phyloP scores from a whole-genome alignment of 441 rosid genomes.

The Brassica balearica region DNA sequence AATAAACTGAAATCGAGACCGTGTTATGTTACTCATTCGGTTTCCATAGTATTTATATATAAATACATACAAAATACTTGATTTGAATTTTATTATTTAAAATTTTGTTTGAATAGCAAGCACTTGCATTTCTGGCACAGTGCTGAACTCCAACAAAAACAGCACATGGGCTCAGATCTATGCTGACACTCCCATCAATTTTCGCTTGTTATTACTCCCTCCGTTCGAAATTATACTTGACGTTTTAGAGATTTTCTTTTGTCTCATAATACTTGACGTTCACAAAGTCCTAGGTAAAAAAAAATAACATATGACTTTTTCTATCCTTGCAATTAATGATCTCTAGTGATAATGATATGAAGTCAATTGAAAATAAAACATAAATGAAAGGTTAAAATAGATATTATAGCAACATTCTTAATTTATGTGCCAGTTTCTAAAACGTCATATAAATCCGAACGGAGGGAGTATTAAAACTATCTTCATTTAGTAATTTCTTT shows the following conservation, averaged over 20 bases:
- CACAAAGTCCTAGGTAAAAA: no score
- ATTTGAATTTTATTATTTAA: neutral
- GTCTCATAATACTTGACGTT: no score
- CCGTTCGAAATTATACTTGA: no score
- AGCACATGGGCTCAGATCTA: constrained; percentile 16
- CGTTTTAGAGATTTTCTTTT: no score
- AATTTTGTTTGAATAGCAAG: neutral
- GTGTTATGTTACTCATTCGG: neutral
- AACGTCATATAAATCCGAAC: no score
- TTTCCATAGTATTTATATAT: neutral
- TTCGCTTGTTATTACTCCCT: neutral
- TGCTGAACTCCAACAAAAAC: neutral
- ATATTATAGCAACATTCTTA: no score
- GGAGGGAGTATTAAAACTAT: neutral
- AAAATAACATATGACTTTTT: no score
- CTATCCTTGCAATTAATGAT: no score
- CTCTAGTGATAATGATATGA: no score
- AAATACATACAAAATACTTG: neutral
- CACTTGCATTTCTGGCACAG: constrained; percentile 8
- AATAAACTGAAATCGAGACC: neutral
- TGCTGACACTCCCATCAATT: constrained; percentile 12
- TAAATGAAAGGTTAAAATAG: no score
- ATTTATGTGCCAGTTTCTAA: no score
- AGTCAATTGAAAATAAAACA: no score
- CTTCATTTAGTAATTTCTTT: neutral